Percentiles rank a stretch among this genome's conserved stretches.
Evolutionary conservation across 108 stramenopile genomes (phyloP).

Genomic region (Poteriospumella lacustris): DNA sequence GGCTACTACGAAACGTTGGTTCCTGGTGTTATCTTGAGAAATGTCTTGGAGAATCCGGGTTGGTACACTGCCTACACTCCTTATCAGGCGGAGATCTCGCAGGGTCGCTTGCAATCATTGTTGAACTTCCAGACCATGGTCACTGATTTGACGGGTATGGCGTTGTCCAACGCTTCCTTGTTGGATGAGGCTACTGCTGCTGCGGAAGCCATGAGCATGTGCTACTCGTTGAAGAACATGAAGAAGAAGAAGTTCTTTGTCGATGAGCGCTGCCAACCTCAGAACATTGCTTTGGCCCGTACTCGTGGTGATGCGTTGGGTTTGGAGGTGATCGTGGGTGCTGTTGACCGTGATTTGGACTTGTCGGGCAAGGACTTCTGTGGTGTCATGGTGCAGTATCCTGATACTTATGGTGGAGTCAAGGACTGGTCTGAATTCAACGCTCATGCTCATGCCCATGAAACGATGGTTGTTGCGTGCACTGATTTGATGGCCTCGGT

Average conservation of each 20-base stretch:
- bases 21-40: conserved; percentile 87
- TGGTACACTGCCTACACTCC: conserved; percentile 93
- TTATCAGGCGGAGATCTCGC: conserved; percentile 98
- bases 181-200: conserved; percentile 93
- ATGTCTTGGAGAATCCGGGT: conserved; percentile 98
- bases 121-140: conserved; percentile 98
- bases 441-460: conserved; percentile 57
- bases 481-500: conserved; percentile 91
- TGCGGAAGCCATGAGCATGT: conserved; percentile 98
- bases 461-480: conserved; percentile 82
- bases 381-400: conserved; percentile 95
- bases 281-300: conserved; percentile 83
- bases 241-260: conserved; percentile 89
- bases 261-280: conserved; percentile 84
- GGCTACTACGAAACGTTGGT: conserved; percentile 94
- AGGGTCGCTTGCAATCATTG: conserved; percentile 96
- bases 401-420: conserved; percentile 81
- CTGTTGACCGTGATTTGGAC: conserved; percentile 60
- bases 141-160: conserved; percentile 92
- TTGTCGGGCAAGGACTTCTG: conserved; percentile 71
- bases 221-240: conserved; percentile 58
- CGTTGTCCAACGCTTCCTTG: conserved; percentile 87
- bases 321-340: conserved; percentile 81
- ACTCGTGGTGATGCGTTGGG: conserved; percentile 83
- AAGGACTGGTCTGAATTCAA: conserved; percentile 4